A percentile compares a stretch with the other conserved stretches of the same genome.
phyloP scores from a whole-genome alignment of 768 basidiomycete genomes.

The Galerina sulciceps region DNA sequence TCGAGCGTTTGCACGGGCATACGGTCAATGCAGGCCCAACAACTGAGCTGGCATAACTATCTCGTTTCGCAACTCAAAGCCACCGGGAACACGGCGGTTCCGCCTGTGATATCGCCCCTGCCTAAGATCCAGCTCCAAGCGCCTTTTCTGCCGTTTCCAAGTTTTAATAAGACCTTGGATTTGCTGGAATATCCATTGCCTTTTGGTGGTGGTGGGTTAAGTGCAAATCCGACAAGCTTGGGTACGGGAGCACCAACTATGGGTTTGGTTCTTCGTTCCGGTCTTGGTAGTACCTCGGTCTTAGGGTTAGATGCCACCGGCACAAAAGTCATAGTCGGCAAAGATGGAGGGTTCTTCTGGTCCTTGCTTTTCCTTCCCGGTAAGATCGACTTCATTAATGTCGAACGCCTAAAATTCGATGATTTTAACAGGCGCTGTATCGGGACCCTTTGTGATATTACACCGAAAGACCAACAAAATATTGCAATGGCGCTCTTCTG shows the following conservation, averaged over 20 bases:
- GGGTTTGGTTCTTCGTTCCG: background rate
- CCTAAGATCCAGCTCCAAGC: background rate
- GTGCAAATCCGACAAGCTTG: background rate
- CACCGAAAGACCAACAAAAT: background rate
- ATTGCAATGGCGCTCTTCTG: background rate
- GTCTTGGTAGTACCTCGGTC: background rate
- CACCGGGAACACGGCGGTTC: background rate
- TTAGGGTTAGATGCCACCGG: background rate
- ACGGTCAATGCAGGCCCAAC: background rate
- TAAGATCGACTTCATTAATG: background rate
- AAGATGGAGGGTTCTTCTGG: background rate
- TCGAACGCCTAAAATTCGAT: background rate
- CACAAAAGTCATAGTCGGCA: background rate
- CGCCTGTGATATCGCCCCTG: background rate
- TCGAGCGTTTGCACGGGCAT: background rate
- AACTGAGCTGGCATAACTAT: background rate
- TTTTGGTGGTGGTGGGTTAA: background rate
- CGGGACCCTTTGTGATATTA: background rate
- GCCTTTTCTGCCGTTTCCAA: background rate
- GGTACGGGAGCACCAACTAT: background rate
- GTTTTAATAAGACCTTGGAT: background rate
- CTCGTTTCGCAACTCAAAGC: background rate
- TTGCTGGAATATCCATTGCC: background rate
- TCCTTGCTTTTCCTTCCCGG: background rate
- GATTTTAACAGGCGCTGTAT: background rate